Base-by-base conservation (phyloP, 768 basidiomycete genomes). In the Solioccasus polychromus region DNA sequence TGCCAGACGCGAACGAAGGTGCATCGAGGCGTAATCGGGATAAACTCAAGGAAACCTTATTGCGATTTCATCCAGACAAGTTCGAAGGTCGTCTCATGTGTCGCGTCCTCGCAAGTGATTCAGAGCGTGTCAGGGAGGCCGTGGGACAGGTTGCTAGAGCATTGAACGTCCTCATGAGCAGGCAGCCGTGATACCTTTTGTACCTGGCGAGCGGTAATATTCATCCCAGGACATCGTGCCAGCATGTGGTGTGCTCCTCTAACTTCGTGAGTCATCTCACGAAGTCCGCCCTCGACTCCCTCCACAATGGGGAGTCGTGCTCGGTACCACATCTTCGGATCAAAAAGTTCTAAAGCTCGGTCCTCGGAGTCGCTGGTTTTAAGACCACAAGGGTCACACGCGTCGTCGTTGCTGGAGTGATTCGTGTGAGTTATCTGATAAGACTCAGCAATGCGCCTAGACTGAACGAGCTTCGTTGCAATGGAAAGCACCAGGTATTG, bases 21-120 rank as follows among this genome's bases (percentile, higher is more conserved):
- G 47, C 47, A 18, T 59, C 62, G 26, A 77, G 71, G 62, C 78
- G 73, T 58, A 71, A 69, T 26, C 82, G 77, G 59, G 83, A 87
- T 17, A 81, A 73, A 50, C 56, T 88, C 35, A 71, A 82, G 54
- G 85, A 87, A 64, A 74, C 83, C 0, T 72, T 87, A 55, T 62
- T 88, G 20, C 80, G 85, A 17, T 89, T 85, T 60, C 87, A 89
- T 58, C 87, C 87, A 2, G 87, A 89, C 63, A 89, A 89, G 60
- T 88, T 88, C 43, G 84, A 89, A 60, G 84, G 87, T 17, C 74
- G 87, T 26, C 67, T 88, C 38, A 79, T 87, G 75, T 60, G 61
- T 39, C 69, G 71, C 5, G 71, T 88, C 6, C 56, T 53, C 34
- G 66, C 69, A 25, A 55, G 53, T 11, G 83, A 89, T 19, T 62